Evolutionary conservation across 306 rosid genomes (phyloP), one percentile per base, ranked within the genome.

Genomic region (Castanea mollissima): DNA sequence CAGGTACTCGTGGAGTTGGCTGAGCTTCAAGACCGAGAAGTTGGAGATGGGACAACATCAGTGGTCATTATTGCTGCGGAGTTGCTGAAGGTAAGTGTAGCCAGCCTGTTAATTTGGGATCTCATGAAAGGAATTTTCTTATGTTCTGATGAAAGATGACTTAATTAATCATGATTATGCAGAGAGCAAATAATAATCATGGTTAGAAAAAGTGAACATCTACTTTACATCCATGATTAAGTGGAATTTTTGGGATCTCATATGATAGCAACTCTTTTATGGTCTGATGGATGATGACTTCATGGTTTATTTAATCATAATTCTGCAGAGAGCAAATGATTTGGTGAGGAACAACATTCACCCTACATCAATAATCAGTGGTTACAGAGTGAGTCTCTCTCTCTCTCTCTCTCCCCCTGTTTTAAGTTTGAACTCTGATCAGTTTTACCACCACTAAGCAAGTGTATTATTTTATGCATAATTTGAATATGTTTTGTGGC

Each of bases 51-150:
- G 72, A 96, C 99, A 11, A 96, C 99, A 18, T 96, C 99, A 0
- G 99, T 91, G n/a, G 98, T 93, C 74, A 96, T 93, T 72, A 90
- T 96, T 14, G 98, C 99, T 46, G 98, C 99, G 8, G 99, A 96
- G 88, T 86, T 93, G 69, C 93, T 96, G 38, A 93, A 96, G 87
- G 99, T 91, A 70, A 81, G 74, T 79, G 4, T 73, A 10, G 57
- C 11, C 41, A 29, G 54, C 38, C 46, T 67, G 4, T 64, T 55
- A 44, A 19, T 34, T 9, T 67, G 27, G 12, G 25, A 44, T 58
- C 38, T 15, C 11, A 21, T 34, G 35, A 6, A 23, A 52, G 81
- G 52, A 75, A 57, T 10, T 65, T 21, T 60, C 54, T 25, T 55
- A n/a, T 77, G 35, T 71, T 49, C 31, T 27, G 20, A 63, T 63